Evolutionary conservation across 495 filamentous ascomycete genomes (phyloP), one percentile per base, ranked within the genome.

Genomic region (Pseudomonodictys pantanalensis): DNA sequence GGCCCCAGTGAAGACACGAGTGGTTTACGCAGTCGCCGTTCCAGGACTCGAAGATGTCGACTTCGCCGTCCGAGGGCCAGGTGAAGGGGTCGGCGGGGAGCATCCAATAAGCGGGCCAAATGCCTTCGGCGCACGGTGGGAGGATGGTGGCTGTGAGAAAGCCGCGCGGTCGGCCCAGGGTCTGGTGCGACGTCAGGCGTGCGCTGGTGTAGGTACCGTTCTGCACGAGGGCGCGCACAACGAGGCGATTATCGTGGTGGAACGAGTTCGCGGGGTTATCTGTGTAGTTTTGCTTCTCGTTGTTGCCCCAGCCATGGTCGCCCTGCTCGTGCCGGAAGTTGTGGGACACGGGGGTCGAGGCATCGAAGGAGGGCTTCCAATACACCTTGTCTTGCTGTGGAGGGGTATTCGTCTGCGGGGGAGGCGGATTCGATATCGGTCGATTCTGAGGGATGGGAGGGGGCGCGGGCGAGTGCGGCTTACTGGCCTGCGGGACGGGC

Each of bases 91-190:
- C 71, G 3, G 61, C 62, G 3, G 76, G 75, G 3, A 78, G 64
- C 8, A 77, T 65, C 76, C 76, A 78, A 52, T 74, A 76, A 1
- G 76, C 76, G 1, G 75, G 76, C 73, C 73, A 75, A 17, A 78
- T 74, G 0, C 76, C 75, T 12, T 62, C 48, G n/a, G 75, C 75
- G 53, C 70, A 75, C 2, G 76, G 76, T 0, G 73, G 52, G 0
- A 58, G 63, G 0, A 76, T 56, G 7, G 57, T 66, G 1, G 68
- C 74, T 11, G 64, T 68, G 15, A 77, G 51, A 35, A 52, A 74
- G 33, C 76, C 76, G 26, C 70, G 68, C 15, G 70, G 68, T 0
- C 74, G 65, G n/a, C 52, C 62, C 17, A 78, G 71, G 12, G 68
- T 72, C 38, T 72, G 67, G 26, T 72, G 61, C 32, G 65, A 70